phyloP scores from a whole-genome alignment of 2,329 filamentous ascomycete genomes.

The Colletotrichum gigasporum region DNA sequence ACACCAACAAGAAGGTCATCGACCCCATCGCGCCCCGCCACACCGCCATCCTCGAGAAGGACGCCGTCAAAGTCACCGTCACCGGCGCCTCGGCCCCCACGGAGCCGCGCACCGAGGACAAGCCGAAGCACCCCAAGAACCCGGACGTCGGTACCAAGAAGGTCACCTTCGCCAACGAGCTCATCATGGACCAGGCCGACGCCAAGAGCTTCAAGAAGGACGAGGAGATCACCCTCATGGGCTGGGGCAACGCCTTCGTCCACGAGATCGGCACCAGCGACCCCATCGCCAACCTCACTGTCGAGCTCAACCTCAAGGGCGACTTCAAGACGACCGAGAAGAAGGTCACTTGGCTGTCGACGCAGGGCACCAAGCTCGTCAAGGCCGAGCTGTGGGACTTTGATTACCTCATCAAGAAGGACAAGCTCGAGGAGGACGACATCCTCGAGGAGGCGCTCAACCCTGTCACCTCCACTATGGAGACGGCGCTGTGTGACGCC shows the following conservation, averaged over 20 bases:
- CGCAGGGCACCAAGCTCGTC: slow-evolving; percentile 78
- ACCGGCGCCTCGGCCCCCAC: slow-evolving; percentile 74
- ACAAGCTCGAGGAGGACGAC: slow-evolving; percentile 90
- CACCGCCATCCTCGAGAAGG: slow-evolving; percentile 76
- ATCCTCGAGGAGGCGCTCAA: slow-evolving; percentile 86
- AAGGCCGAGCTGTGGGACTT: slow-evolving; percentile 92
- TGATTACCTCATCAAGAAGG: slow-evolving; percentile 94
- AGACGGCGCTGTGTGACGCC: slow-evolving; percentile 80
- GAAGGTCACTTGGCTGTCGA: slow-evolving; percentile 94
- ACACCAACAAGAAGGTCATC: slow-evolving; percentile 82
- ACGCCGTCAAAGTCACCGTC: slow-evolving; percentile 76
- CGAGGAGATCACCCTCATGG: slow-evolving; percentile 96
- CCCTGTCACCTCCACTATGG: slow-evolving; percentile 77
- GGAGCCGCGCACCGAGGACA: slow-evolving; percentile 73
- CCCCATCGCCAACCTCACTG: slow-evolving; percentile 74
- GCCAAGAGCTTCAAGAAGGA: slow-evolving; percentile 81
- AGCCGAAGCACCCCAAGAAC: slow-evolving; percentile 92
- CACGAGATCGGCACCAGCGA: slow-evolving; percentile 68
- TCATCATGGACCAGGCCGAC: slow-evolving; percentile 89
- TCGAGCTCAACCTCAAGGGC: slow-evolving; percentile 90
- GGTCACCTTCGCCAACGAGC: slow-evolving; percentile 77
- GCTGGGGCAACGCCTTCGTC: slow-evolving; percentile 91
- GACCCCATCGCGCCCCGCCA: slow-evolving; percentile 80
- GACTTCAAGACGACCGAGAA: slow-evolving; percentile 96
- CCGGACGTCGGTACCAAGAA: slow-evolving; percentile 85